Evolutionary conservation across 2,329 filamentous ascomycete genomes (phyloP).

Genomic region (Orbilia blumenaviensis): DNA sequence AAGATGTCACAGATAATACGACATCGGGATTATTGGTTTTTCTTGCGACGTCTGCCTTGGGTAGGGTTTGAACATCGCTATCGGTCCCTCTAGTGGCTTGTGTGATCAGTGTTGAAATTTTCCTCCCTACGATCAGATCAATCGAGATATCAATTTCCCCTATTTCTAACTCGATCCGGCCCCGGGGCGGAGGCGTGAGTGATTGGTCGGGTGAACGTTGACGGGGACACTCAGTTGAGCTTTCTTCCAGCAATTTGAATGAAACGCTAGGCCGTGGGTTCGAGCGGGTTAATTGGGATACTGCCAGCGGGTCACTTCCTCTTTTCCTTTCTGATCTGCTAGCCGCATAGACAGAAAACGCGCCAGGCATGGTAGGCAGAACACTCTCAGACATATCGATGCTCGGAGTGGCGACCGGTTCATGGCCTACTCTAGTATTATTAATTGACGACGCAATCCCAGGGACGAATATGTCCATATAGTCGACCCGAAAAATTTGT

Average conservation of each 20-base stretch:
- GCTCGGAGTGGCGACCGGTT: not conserved
- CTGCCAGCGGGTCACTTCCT: not conserved
- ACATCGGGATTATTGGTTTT: not conserved
- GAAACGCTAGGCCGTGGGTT: slow-evolving; percentile 34
- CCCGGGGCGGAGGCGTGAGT: not conserved
- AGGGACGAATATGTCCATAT: slow-evolving; percentile 60
- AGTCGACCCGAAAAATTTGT: slow-evolving; percentile 60
- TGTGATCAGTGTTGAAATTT: not conserved
- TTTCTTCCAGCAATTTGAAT: slow-evolving; percentile 18
- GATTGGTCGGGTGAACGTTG: not conserved
- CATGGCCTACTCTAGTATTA: not conserved
- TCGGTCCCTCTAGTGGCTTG: not conserved
- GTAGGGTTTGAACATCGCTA: not conserved
- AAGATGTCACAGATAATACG: slow-evolving; percentile 8
- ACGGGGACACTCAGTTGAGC: not conserved
- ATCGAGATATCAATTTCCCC: slow-evolving; percentile 22
- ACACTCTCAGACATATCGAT: slow-evolving; percentile 64
- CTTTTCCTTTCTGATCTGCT: slow-evolving; percentile 47
- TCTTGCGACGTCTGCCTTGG: not conserved
- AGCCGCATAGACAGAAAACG: slow-evolving; percentile 67
- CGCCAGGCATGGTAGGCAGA: slow-evolving; percentile 68
- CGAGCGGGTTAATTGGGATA: slow-evolving; percentile 51
- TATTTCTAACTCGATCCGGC: slow-evolving; percentile 23
- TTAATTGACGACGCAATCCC: slow-evolving; percentile 25
- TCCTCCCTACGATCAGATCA: slow-evolving; percentile 24